These are phyloP conservation scores for Penicillium sp. DNA, from an alignment of 2,329 filamentous ascomycete species.

Conservation along the genomic window DNA sequence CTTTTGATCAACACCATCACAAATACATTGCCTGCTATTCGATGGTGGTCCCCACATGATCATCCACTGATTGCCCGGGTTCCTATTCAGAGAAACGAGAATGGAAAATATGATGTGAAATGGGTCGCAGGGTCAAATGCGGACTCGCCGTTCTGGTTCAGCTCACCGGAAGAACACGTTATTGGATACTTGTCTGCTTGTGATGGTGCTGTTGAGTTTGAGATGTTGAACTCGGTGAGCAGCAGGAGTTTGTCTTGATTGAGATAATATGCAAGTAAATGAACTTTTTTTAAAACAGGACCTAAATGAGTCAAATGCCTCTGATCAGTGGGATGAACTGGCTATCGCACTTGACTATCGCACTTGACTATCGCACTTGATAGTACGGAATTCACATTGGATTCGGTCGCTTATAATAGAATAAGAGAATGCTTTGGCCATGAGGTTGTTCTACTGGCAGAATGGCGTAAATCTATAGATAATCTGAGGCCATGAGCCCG, in stretches of 20 bases:
- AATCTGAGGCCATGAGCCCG: neutral
- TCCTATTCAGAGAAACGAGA: slow-evolving; percentile 34
- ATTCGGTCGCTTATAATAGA: neutral
- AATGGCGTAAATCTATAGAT: neutral
- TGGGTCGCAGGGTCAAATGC: slow-evolving; percentile 29
- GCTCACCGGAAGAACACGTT: slow-evolving; percentile 34
- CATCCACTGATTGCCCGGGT: slow-evolving; percentile 33
- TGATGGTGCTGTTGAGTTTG: slow-evolving; percentile 25
- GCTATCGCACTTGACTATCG: neutral
- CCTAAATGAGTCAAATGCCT: neutral
- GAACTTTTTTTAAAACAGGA: neutral
- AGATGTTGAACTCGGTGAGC: slow-evolving; percentile 29
- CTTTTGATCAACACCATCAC: slow-evolving; percentile 41
- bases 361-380: neutral
- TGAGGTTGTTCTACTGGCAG: neutral
- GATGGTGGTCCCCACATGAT: slow-evolving; percentile 33
- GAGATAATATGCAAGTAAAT: neutral
- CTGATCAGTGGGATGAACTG: neutral
- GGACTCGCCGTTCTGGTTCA: slow-evolving; percentile 36
- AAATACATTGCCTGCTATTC: slow-evolving; percentile 31
- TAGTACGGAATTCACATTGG: neutral
- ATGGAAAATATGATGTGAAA: slow-evolving; percentile 35
- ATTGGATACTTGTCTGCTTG: slow-evolving; percentile 32
- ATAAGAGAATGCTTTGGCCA: neutral
- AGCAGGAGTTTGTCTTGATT: slow-evolving; percentile 11